Evolutionary conservation across 176 grass and related monocot genomes (phyloP), one percentile per base, ranked within the genome.

Genomic region (Luzula sylvatica): DNA sequence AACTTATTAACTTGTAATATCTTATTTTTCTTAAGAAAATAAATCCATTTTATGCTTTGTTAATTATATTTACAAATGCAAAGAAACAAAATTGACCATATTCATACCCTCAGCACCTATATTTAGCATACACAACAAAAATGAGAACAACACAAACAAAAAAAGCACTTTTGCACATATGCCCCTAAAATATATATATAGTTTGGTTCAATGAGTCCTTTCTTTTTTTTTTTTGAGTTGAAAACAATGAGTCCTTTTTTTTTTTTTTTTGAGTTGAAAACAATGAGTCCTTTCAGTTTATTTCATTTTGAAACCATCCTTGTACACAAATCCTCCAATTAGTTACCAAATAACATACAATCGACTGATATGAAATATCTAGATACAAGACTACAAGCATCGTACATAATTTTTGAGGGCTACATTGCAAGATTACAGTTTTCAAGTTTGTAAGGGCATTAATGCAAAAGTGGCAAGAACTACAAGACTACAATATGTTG

Each of bases 81-180:
- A 35, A 35, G 30, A 9, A 35, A 35, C 30, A 35, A 9, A 35
- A 35, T 35, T 35, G 30, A 35, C 30, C 9, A 35, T 7, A 4
- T 35, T 1, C 30, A 35, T 35, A 35, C 30, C 17, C 29, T 20
- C 54, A n/a, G 26, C 40, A 44, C 23, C 11, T 61, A 61, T 16
- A 15, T 61, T 45, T 45, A 61, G 38, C 38, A 61, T 26, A 61
- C 43, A 46, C 39, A 61, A 45, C 57, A 17, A 23, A 60, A 20
- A 60, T 42, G 23, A 60, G 16, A 25, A 45, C 12, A 45, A 15
- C 5, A 15, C 0, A 14, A 61, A 61, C 57, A 26, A 45, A 35
- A 35, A 35, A 35, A 35, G 30, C 6, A 42, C 3, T 23, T 60
- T 60, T 26, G 20, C 12, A 17, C 42, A 42, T 25, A 1, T 13